phyloP scores from a whole-genome alignment of 2,329 filamentous ascomycete genomes.

The Fonsecaea pugnacius region DNA sequence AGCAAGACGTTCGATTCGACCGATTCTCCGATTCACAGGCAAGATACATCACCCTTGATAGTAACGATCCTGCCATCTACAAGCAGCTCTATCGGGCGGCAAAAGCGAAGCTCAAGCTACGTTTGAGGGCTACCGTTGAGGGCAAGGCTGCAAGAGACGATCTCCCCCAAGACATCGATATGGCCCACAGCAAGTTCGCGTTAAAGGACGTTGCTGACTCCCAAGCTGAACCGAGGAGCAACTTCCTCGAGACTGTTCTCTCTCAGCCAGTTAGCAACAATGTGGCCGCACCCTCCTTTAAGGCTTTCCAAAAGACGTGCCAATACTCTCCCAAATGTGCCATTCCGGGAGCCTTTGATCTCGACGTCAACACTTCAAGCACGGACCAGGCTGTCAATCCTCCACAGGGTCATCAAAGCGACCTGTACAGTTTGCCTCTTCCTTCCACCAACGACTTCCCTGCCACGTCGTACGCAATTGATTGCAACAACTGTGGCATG shows the following conservation, averaged over 20 bases:
- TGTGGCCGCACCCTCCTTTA: slow-evolving; percentile 19
- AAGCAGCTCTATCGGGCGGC: slow-evolving; percentile 96
- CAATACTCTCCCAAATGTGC: slow-evolving; percentile 31
- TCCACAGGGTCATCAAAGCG: slow-evolving; percentile 11
- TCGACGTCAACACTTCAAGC: slow-evolving; percentile 17
- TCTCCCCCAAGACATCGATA: slow-evolving; percentile 14
- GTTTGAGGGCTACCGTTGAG: slow-evolving; percentile 71
- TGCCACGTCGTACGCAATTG: slow-evolving; percentile 72
- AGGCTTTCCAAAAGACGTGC: slow-evolving; percentile 31
- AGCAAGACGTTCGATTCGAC: slow-evolving; percentile 73
- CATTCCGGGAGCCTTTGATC: slow-evolving; percentile 34
- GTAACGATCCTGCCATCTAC: slow-evolving; percentile 79
- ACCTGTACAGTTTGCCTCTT: slow-evolving; percentile 40
- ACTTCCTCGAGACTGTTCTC: slow-evolving; percentile 51
- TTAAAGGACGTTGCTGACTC: slow-evolving; percentile 19
- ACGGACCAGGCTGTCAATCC: slow-evolving; percentile 18
- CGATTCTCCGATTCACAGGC: slow-evolving; percentile 93
- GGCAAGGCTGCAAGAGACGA: slow-evolving; percentile 35
- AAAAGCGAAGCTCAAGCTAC: slow-evolving; percentile 97
- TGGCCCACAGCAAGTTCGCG: slow-evolving; percentile 30
- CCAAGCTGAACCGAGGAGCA: slow-evolving; percentile 40
- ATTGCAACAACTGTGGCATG: slow-evolving; percentile 87
- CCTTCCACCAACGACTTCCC: slow-evolving; percentile 44
- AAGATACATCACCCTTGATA: slow-evolving; percentile 77
- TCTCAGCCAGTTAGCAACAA: slow-evolving; percentile 29